These are phyloP conservation scores for Rhodotorula sp. DNA, from an alignment of 1,284 basidiomycete genomes.

Conservation along the genomic window DNA sequence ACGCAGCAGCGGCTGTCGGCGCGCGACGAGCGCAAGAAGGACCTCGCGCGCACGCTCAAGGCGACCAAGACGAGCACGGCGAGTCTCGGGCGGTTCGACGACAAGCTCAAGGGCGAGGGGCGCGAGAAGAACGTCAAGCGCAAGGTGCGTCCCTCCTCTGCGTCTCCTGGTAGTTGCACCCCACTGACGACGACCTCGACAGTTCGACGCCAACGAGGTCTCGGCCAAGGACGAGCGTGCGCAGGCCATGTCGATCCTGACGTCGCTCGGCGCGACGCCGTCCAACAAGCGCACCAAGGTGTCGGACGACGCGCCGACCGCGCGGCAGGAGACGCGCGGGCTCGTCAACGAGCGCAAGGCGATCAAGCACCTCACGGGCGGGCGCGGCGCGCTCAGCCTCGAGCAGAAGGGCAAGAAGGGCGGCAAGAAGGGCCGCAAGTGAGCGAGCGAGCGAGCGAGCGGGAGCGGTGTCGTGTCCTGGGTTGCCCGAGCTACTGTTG, in stretches of 20 bases:
- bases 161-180: no score
- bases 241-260: conserved; percentile 70
- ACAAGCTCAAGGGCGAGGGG: conserved; percentile 84
- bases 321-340: conserved; percentile 53
- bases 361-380: conserved; percentile 53
- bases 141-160: conserved; percentile 82
- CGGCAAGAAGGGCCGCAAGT: conserved; percentile 16
- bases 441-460: background rate
- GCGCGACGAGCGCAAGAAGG: conserved; percentile 64
- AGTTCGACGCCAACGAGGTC: conserved; percentile 80
- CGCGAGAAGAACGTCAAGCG: conserved; percentile 85
- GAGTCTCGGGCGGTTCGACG: conserved; percentile 85
- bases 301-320: conserved; percentile 50
- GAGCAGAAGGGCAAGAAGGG: conserved; percentile 25
- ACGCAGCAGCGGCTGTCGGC: conserved; percentile 35
- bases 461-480: background rate
- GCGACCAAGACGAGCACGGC: conserved; percentile 83
- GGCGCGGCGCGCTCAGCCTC: conserved; percentile 31
- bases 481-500: background rate
- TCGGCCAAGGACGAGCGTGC: conserved; percentile 69
- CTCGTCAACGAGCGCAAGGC: conserved; percentile 84
- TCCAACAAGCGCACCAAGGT: conserved; percentile 60
- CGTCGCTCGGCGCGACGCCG: conserved; percentile 70
- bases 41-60: conserved; percentile 75
- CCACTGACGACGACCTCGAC: conserved; percentile 3